Conservation (phyloP, 495 filamentous ascomycete genomes). For the Tricharina praecox region DNA sequence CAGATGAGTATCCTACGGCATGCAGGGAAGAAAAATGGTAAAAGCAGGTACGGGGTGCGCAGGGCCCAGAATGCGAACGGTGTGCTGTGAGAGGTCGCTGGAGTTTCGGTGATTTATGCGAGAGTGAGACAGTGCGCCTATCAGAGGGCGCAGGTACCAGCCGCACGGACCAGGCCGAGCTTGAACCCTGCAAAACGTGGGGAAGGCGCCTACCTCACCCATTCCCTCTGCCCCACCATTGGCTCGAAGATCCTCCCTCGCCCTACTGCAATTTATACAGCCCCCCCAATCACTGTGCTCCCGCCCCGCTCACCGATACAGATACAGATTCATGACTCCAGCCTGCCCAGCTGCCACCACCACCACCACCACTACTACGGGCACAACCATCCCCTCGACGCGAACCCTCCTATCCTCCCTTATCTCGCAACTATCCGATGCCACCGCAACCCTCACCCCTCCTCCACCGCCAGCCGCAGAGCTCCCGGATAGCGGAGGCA, state of each 20-base stretch:
- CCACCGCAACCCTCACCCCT: background rate
- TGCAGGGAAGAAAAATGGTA: too few relatives aligned
- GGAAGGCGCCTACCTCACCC: background rate
- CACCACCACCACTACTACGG: too few relatives aligned
- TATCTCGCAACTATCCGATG: background rate
- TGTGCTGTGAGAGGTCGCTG: too few relatives aligned
- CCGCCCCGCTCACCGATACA: background rate
- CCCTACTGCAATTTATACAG: background rate
- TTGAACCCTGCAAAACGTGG: background rate
- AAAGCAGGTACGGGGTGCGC: too few relatives aligned
- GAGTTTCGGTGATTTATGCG: too few relatives aligned
- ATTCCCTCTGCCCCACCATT: background rate
- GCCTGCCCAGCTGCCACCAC: too few relatives aligned
- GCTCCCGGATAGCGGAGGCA: too few relatives aligned
- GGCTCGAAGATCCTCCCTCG: constrained; percentile 25
- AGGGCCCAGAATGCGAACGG: too few relatives aligned
- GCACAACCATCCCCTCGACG: constrained; percentile 43
- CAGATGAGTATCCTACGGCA: too few relatives aligned
- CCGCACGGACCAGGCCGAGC: background rate
- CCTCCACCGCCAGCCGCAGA: constrained; percentile 3
- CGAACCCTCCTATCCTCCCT: constrained; percentile 37
- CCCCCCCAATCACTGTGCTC: background rate
- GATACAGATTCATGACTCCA: too few relatives aligned
- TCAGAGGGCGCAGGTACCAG: background rate
- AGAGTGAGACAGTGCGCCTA: background rate